Evolutionary conservation across 805 yeast genomes (phyloP), one percentile per base, ranked within the genome.

Genomic region (Suhomyces sp.): DNA sequence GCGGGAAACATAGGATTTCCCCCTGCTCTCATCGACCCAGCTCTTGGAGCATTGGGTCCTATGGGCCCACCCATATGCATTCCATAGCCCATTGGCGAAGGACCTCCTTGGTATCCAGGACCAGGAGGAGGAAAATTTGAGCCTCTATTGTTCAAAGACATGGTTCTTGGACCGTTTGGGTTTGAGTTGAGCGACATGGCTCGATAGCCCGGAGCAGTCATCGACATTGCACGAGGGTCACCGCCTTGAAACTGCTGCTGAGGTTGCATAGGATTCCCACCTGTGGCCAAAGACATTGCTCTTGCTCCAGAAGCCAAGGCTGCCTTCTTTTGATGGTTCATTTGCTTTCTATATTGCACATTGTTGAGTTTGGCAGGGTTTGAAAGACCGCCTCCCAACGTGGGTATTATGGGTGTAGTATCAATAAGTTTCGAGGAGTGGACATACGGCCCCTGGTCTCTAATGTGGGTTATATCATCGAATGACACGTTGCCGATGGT

Each of bases 321-420:
- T 63, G 77, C 61, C 62, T 87, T 87, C 71, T 83, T 86, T 62
- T 83, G 85, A 4, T 81, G 83, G 46, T 85, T 83, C 78, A 84
- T 76, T 57, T 80, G 85, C 58, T 86, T 87, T 58, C 96, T 73
- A 63, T 87, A 87, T 55, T 85, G 85, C 6, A 82, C 73, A 57
- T 80, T 85, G 48, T 77, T 77, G 54, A 45, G 64, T 59, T 48
- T 51, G 40, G 52, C 65, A 8, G 31, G 22, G n/a, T 43, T 24
- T 20, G 49, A 22, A 12, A 37, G 9, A 55, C 57, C 60, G 6
- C 58, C 52, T 0, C 78, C 67, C 3, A 87, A 50, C 0, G 90
- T 86, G 6, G 96, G 96, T 39, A 88, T 87, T 55, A 85, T 82
- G 7, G 94, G 92, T 0, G 89, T 78, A 0, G 92, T 78, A 55